Percentiles rank a stretch among this genome's conserved stretches.
These are phyloP conservation scores for Cladosporium halotolerans DNA, from an alignment of 2,329 filamentous ascomycete species.

Conservation along the genomic window DNA sequence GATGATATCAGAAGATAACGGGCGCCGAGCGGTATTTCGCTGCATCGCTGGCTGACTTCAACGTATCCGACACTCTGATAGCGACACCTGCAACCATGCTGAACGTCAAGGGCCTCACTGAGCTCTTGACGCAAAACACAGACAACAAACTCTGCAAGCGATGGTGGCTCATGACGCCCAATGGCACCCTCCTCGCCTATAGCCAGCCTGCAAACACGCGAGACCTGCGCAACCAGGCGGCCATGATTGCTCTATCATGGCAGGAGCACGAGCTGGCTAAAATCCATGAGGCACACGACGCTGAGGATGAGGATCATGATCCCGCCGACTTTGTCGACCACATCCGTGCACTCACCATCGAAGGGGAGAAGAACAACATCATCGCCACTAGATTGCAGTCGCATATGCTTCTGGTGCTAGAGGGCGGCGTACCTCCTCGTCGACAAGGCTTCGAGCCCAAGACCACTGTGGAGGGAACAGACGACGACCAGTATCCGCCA, in stretches of 20 bases:
- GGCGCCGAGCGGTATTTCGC: not conserved
- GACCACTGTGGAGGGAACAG: slow-evolving; percentile 38
- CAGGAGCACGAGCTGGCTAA: slow-evolving; percentile 35
- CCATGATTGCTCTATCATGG: slow-evolving; percentile 45
- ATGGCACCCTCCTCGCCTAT: slow-evolving; percentile 46
- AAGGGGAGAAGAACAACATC: slow-evolving; percentile 41
- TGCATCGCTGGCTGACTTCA: not conserved
- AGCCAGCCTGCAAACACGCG: slow-evolving; percentile 44
- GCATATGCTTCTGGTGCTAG: slow-evolving; percentile 42
- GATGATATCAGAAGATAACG: not conserved
- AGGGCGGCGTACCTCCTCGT: slow-evolving; percentile 42
- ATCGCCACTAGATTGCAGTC: slow-evolving; percentile 42
- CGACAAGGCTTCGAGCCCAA: slow-evolving; percentile 34
- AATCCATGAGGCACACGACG: slow-evolving; percentile 2
- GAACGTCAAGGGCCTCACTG: slow-evolving; percentile 37
- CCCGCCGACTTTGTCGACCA: slow-evolving; percentile 14
- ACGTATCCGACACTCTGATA: no score
- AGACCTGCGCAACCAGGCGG: slow-evolving; percentile 44
- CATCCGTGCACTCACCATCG: slow-evolving; percentile 42
- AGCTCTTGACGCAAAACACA: slow-evolving; percentile 38
- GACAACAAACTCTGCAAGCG: slow-evolving; percentile 37
- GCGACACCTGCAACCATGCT: slow-evolving; percentile 31
- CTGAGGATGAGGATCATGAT: slow-evolving; percentile 16
- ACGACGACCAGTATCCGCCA: slow-evolving; percentile 31
- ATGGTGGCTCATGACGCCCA: slow-evolving; percentile 46